Evolutionary conservation across 75 land plant genomes (phyloP).

Genomic region (Pinus tabuliformis): DNA sequence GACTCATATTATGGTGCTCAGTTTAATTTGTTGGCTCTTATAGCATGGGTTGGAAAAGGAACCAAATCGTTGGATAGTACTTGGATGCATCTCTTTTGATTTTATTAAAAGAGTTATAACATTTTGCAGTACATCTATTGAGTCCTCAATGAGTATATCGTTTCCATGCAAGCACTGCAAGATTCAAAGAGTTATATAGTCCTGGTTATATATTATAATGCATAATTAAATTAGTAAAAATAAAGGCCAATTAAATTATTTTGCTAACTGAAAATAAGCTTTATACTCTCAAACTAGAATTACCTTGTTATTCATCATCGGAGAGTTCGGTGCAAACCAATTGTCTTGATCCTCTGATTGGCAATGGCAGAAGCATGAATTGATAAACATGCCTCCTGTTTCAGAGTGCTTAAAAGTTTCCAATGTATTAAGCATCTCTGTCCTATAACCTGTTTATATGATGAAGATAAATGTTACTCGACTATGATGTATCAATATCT

Average conservation of each 20-base stretch:
- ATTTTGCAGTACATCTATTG: no score
- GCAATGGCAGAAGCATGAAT: constrained; percentile 62
- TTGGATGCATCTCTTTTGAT: no score
- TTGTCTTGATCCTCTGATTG: constrained; percentile 46
- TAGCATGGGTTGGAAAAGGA: no score
- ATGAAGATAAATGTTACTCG: not conserved
- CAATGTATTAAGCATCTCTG: constrained; percentile 38
- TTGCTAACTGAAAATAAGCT: not conserved
- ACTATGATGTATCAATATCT: not conserved
- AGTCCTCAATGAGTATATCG: no score
- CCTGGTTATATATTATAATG: no score
- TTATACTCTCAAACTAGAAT: not conserved
- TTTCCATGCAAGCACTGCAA: no score
- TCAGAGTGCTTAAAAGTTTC: constrained; percentile 13
- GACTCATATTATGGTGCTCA: no score
- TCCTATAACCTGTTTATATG: constrained; percentile 38
- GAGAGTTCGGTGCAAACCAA: constrained; percentile 45
- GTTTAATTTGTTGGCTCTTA: no score
- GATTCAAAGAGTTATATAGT: no score
- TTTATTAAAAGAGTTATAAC: no score
- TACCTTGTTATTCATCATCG: constrained; percentile 34
- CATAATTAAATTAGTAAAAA: not conserved
- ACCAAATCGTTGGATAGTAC: no score
- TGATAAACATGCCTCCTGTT: constrained; percentile 40
- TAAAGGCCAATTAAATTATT: not conserved